phyloP scores from a whole-genome alignment of 306 rosid species.

The Dryas drummondii region DNA sequence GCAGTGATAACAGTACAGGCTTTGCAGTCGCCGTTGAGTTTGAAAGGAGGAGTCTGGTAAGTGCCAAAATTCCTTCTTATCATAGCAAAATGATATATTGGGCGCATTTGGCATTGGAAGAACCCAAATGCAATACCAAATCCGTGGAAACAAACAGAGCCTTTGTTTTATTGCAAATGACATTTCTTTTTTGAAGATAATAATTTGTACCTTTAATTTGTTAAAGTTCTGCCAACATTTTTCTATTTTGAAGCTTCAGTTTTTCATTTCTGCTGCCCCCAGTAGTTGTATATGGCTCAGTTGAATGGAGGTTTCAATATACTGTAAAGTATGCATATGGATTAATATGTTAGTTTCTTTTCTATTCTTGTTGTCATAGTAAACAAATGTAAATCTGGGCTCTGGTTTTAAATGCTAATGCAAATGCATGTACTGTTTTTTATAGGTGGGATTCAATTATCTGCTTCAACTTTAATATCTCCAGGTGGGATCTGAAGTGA shows the following conservation, averaged over 20 bases:
- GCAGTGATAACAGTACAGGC: background rate
- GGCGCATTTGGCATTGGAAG: background rate
- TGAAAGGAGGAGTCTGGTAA: slow-evolving; percentile 4
- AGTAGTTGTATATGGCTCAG: background rate
- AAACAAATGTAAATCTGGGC: background rate
- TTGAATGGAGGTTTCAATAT: background rate
- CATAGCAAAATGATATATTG: background rate
- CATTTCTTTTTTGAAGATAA: background rate
- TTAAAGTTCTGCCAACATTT: background rate
- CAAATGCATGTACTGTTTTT: background rate
- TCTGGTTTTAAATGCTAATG: background rate
- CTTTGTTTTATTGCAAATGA: background rate
- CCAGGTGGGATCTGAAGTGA: background rate
- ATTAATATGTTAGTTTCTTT: background rate
- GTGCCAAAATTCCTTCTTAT: background rate
- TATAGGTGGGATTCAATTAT: background rate
- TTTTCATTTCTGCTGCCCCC: background rate
- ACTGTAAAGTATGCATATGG: background rate
- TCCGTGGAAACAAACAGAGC: background rate
- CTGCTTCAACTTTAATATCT: background rate
- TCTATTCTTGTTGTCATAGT: background rate
- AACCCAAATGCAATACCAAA: background rate
- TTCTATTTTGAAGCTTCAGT: background rate
- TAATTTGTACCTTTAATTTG: background rate
- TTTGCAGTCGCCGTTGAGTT: slow-evolving; percentile 1